Base-by-base conservation (phyloP, 306 rosid species). In the Acacia confusa region DNA sequence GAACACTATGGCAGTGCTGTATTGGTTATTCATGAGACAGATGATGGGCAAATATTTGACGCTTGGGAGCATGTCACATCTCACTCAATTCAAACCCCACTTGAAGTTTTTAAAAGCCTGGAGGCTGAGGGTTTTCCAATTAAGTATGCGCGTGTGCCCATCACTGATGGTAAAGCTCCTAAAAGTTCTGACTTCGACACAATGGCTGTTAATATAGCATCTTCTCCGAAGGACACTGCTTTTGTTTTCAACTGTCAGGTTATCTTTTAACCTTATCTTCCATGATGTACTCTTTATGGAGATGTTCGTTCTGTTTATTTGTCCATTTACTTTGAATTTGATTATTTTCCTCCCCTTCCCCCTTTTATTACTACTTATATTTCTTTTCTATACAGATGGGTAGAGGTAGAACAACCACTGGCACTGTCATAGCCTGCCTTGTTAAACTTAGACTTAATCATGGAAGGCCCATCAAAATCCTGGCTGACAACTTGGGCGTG, bases 231-330 rank as follows among this genome's bases (percentile, higher is more conserved):
- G 86, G 97, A 88, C 80, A 86, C 98, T 84, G 87, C 89, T 82
- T 92, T 92, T 85, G 98, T 92, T 86, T 94, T 94, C 91, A 94
- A 94, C 81, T 92, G 98, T 86, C 98, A 94, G 95, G 98, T 92
- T 67, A 71, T 27, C 55, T 76, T 65, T 86, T 84, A 50, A 25
- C 72, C 72, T 86, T 45, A 67, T 61, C 80, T 76, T 41, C 66
- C 77, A 72, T 45, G 45, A 58, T 79, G 52, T 78, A 27, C 72
- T 60, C 25, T 66, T 80, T 67, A 67, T 70, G 55, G 75, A 70
- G 38, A 43, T 82, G n/a, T 55, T 60, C 53, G 78, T 24, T 73
- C 25, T 76, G 61, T 63, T 38, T 41, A 34, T 45, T 65, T 44
- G 17, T 71, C 53, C 30, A 24, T 22, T 16, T 43, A 70, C 30